Evolutionary conservation across 2,329 filamentous ascomycete genomes (phyloP).

Genomic region (Eurotiales sp.): DNA sequence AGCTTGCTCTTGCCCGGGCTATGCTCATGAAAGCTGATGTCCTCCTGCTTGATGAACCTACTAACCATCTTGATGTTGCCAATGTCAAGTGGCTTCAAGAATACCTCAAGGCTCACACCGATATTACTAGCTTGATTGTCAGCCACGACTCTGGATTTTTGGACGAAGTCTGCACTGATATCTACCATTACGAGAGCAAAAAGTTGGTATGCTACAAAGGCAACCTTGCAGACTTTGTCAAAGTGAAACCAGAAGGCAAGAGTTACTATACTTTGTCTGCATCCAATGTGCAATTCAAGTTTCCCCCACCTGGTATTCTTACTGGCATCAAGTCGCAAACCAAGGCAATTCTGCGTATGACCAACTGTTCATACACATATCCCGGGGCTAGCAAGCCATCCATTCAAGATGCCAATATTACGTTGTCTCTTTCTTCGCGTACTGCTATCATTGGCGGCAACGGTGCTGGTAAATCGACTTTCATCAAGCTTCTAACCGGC

Average conservation of each 20-base stretch:
- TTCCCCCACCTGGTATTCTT: constrained; percentile 90
- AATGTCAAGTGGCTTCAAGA: constrained; percentile 96
- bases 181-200: constrained; percentile 98
- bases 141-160: constrained; percentile 98
- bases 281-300: constrained; percentile 91
- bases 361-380: constrained; percentile 86
- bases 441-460: constrained; percentile 97
- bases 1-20: constrained; percentile 88
- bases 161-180: constrained; percentile 95
- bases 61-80: constrained; percentile 93
- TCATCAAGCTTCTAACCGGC: constrained; percentile 95
- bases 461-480: constrained; percentile 94
- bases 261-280: constrained; percentile 95
- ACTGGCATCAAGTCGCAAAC: constrained; percentile 94
- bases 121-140: constrained; percentile 96
- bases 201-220: constrained; percentile 65
- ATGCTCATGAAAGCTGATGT: constrained; percentile 98
- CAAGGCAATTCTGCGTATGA: constrained; percentile 92
- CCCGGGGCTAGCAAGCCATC: constrained; percentile 85
- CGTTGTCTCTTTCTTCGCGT: constrained; percentile 82
- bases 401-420: constrained; percentile 81
- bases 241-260: constrained; percentile 88
- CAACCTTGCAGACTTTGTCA: constrained; percentile 66
- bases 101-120: constrained; percentile 91
- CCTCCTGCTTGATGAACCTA: constrained; percentile 93